phyloP scores from a whole-genome alignment of 768 basidiomycete species.

The Xerocomus spinulosus region DNA sequence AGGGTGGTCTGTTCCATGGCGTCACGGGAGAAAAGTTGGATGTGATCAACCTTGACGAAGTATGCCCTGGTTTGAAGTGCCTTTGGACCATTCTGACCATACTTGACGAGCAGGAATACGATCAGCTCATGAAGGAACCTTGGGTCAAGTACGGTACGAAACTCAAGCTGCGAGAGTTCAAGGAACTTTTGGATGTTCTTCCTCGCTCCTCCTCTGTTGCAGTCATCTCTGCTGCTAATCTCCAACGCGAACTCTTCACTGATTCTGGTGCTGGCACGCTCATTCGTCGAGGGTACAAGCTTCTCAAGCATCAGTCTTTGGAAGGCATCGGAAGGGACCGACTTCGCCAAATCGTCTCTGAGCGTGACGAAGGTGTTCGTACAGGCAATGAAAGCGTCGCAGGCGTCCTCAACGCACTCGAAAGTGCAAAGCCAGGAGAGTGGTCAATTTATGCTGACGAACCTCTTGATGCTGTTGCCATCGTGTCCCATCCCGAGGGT shows the following conservation, averaged over 20 bases:
- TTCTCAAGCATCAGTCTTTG: slow-evolving; percentile 82
- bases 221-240: slow-evolving; percentile 86
- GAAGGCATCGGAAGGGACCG: slow-evolving; percentile 88
- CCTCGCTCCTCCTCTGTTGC: slow-evolving; percentile 98
- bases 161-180: slow-evolving; percentile 98
- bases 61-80: slow-evolving; percentile 22
- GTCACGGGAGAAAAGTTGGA: slow-evolving; percentile 94
- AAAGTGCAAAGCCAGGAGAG: slow-evolving; percentile 72
- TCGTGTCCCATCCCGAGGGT: slow-evolving; percentile 87
- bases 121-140: slow-evolving; percentile 91
- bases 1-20: slow-evolving; percentile 97
- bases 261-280: slow-evolving; percentile 97
- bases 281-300: slow-evolving; percentile 96
- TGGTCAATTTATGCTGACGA: slow-evolving; percentile 99
- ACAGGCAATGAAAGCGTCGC: slow-evolving; percentile 81
- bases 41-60: slow-evolving; percentile 97
- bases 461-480: slow-evolving; percentile 90
- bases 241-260: slow-evolving; percentile 98
- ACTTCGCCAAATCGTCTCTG: slow-evolving; percentile 90
- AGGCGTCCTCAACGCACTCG: slow-evolving; percentile 57
- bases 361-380: slow-evolving; percentile 90
- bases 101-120: slow-evolving; percentile 67
- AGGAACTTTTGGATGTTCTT: slow-evolving; percentile 96
- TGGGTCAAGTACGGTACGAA: slow-evolving; percentile 99
- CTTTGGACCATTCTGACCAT: neutral